Evolutionary conservation across 352 stramenopile genomes (phyloP), one percentile per base, ranked within the genome.

Genomic region (Pythium diclinum): DNA sequence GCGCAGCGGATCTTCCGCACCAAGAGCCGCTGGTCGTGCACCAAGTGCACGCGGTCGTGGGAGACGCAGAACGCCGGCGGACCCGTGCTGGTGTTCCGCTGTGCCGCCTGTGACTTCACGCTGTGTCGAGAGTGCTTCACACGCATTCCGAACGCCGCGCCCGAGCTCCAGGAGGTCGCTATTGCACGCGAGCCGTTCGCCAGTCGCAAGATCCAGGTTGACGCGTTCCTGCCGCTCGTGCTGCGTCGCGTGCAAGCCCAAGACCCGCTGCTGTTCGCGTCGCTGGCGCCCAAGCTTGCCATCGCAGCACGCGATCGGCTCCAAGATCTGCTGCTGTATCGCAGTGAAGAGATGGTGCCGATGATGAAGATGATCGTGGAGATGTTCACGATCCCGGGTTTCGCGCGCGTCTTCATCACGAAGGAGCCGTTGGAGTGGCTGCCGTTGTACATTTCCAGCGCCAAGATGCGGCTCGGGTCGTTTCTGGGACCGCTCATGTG

Each of bases 401-500:
- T 83, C 10, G 67, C 69, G 16, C 64, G 79, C 73, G 28, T 47
- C 60, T 47, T 80, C 62, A 56, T 75, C 60, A 72, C 77, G 10
- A 53, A 11, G n/a, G 51, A 64, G n/a, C 47, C 56, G 5, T 32
- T 67, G 25, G 25, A 60, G 28, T 76, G 69, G 69, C 77, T 88
- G 59, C 78, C 79, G 13, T 42, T 80, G 38, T 81, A 77, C 61
- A 85, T 85, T 30, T 76, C 69, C 3, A 69, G 65, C 25, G 51
- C 56, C 51, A 69, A 76, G 44, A 68, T 89, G 33, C 64, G 61
- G 6, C 56, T 71, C 9, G 46, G 73, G 16, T 77, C 76, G 33
- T 85, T 85, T 55, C 42, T 92, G 13, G 84, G 84, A 0, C 78
- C 81, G 51, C 80, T 92, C 65, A 68, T 92, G 32, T 76, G 84